Conservation (phyloP, 306 rosid species). For the Sicyos edulis region DNA sequence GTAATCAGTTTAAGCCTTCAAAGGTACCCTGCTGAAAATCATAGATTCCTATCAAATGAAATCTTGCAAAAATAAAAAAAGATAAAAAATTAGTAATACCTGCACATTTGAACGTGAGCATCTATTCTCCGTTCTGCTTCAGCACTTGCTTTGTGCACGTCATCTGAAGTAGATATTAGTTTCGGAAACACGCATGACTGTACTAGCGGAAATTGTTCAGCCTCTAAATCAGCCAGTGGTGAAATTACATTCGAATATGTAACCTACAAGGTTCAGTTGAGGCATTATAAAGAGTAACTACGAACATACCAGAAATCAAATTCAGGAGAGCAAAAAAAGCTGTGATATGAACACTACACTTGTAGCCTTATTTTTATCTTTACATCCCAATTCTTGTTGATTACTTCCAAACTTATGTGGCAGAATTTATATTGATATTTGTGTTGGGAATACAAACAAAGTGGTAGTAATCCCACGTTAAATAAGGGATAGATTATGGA, state of each 20-base stretch:
- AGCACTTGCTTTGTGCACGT: conserved; percentile 75
- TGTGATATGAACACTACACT: background rate
- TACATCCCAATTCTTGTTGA: background rate
- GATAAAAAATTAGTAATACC: conserved; percentile 36
- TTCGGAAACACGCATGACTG: conserved; percentile 82
- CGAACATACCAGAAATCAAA: background rate
- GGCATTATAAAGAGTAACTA: conserved; percentile 22
- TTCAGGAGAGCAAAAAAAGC: background rate
- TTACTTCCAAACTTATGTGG: background rate
- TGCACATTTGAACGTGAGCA: conserved; percentile 64
- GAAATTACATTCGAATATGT: conserved; percentile 54
- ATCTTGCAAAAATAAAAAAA: background rate
- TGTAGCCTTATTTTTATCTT: background rate
- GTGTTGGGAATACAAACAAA: too few species aligned
- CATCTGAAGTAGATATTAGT: conserved; percentile 58
- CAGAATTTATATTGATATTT: background rate
- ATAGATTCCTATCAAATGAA: background rate
- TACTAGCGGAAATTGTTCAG: conserved; percentile 64
- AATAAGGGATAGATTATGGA: too few species aligned
- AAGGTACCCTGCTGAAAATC: background rate
- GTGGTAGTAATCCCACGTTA: too few species aligned
- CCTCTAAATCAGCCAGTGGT: conserved; percentile 80
- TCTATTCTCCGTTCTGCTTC: conserved; percentile 91
- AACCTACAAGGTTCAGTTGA: conserved; percentile 48
- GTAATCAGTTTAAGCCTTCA: background rate